Evolutionary conservation across 78 protist genomes (phyloP).

Genomic region (Emiliania huxleyi): DNA sequence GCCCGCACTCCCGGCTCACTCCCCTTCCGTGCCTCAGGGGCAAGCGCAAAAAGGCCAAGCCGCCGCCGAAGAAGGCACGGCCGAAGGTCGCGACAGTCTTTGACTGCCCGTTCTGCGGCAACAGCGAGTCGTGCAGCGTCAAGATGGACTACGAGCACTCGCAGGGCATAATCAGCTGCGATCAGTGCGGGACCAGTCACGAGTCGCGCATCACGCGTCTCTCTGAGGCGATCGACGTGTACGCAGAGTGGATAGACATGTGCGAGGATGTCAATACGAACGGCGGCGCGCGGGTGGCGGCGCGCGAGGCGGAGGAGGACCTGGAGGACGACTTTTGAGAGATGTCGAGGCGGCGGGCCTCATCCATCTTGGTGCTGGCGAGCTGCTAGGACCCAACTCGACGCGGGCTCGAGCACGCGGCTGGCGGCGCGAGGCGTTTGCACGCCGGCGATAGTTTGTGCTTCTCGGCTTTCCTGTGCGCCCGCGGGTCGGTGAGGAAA

Average conservation of each 20-base stretch:
- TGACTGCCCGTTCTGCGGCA: not conserved
- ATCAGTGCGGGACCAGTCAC: not conserved
- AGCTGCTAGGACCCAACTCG: too few species aligned
- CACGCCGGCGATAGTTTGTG: too few species aligned
- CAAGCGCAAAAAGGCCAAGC: not conserved
- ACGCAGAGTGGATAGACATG: constrained; percentile 11
- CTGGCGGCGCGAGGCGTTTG: too few species aligned
- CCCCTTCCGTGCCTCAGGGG: too few species aligned
- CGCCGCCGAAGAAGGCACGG: not conserved
- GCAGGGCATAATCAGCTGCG: not conserved
- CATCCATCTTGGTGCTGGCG: too few species aligned
- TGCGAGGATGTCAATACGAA: not conserved
- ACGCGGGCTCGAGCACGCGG: too few species aligned
- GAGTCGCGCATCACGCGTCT: not conserved
- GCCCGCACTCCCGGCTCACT: too few species aligned
- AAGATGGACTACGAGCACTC: not conserved
- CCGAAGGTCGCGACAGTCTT: not conserved
- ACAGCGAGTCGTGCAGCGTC: not conserved
- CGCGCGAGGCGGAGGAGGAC: not conserved
- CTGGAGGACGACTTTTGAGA: not conserved
- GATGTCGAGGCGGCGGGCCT: too few species aligned
- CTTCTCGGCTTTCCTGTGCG: too few species aligned
- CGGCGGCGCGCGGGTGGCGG: not conserved
- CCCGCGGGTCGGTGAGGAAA: too few species aligned
- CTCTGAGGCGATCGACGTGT: not conserved